Evolutionary conservation across 495 filamentous ascomycete genomes (phyloP), one percentile per base, ranked within the genome.

Genomic region (Trichoderma orchidacearum): DNA sequence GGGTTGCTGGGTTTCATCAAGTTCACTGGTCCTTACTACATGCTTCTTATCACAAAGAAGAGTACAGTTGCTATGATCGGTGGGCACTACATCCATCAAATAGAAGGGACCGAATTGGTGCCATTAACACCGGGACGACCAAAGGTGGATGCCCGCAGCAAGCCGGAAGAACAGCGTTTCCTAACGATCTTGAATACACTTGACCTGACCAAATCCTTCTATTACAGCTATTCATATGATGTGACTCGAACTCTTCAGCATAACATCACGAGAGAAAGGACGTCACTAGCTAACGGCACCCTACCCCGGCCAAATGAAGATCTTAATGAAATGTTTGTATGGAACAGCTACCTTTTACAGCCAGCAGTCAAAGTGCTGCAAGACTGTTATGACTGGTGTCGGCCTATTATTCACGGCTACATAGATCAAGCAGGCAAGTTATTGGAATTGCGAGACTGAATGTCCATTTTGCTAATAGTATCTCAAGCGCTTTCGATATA

Each of bases 211-310:
- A 77, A 85, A 30, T 94, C 87, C 0, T 97, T 98, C 67, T 98
- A 98, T 72, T 98, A 96, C 72, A 96, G 94, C 68, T 96, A 97
- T 68, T 93, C 90, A 3, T 98, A 98, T 69, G 88, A 97, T 63
- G 87, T 97, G 64, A 98, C 93, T 23, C 82, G 83, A 52, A 95
- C 89, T 0, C 76, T 98, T 56, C 93, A 98, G 66, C 81, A 92
- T 63, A 98, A 97, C 67, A 90, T 97, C 60, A 85, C 84, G 54
- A 80, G 84, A 36, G 89, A 96, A 70, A 78, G 93, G 51, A 75
- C 81, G 32, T 79, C 80, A 17, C 66, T 94, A 51, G 66, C 77
- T 28, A 73, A 83, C 60, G 90, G 85, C n/a, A 66, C 73, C 13
- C 71, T 78, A 1, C 77, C 77, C 51, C 71, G 76, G 3, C 72